Conservation (phyloP, 2,329 filamentous ascomycete genomes). For the Botrytis fragariae region DNA sequence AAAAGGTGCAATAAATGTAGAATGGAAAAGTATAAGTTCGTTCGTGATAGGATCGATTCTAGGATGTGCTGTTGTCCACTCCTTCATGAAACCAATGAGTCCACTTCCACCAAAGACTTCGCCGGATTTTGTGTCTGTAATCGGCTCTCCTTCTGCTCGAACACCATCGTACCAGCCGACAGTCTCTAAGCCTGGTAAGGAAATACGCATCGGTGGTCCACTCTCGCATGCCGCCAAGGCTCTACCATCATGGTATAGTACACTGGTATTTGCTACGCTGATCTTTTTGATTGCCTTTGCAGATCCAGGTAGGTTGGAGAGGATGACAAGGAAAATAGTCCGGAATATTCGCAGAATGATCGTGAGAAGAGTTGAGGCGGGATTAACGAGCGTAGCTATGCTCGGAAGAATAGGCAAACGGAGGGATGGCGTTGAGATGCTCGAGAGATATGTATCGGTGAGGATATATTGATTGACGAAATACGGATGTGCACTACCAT, state of each 20-base stretch:
- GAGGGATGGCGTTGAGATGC: conserved; percentile 47
- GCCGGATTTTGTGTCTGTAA: conserved; percentile 44
- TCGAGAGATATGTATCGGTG: conserved; percentile 63
- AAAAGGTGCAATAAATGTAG: conserved; percentile 62
- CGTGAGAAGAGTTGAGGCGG: conserved; percentile 50
- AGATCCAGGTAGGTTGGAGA: conserved; percentile 57
- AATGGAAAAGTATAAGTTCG: conserved; percentile 67
- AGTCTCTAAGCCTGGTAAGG: conserved; percentile 62
- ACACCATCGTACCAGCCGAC: conserved; percentile 68
- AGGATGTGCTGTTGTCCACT: conserved; percentile 70
- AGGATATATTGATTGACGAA: conserved; percentile 69
- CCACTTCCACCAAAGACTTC: conserved; percentile 54
- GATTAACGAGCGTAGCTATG: conserved; percentile 63
- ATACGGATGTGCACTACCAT: conserved; percentile 50
- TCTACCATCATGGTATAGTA: conserved; percentile 66
- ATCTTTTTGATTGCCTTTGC: conserved; percentile 60
- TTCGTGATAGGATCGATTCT: conserved; percentile 62
- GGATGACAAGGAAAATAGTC: conserved; percentile 55
- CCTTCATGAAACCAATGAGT: conserved; percentile 59
- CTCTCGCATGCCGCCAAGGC: conserved; percentile 70
- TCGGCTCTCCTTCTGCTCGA: conserved; percentile 50
- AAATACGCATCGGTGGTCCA: conserved; percentile 65
- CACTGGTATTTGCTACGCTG: conserved; percentile 66
- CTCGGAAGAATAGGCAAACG: conserved; percentile 61
- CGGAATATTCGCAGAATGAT: conserved; percentile 53